phyloP scores from a whole-genome alignment of 225 moss, liverwort and hornwort genomes.

The Physcomitrium patens region DNA sequence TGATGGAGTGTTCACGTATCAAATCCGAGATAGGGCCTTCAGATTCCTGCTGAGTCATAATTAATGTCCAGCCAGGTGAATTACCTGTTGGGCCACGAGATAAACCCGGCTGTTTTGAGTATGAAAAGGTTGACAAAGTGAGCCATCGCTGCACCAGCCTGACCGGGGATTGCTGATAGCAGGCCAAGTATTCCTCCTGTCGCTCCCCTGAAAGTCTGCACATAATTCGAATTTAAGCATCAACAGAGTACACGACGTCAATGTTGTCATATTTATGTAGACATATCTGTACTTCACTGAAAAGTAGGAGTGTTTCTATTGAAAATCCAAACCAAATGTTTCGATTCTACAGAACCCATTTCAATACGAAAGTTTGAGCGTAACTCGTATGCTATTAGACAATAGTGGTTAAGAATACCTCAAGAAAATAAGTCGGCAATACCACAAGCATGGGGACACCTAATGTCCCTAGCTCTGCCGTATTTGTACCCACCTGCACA shows the following conservation, averaged over 20 bases:
- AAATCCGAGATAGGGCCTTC: slow-evolving; percentile 2
- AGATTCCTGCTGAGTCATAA: slow-evolving; percentile 6
- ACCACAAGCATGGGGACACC: slow-evolving; percentile 91
- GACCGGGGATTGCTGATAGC: slow-evolving; percentile 71
- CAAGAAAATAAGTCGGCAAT: slow-evolving; percentile 77
- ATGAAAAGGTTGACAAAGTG: slow-evolving; percentile 70
- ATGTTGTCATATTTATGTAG: background rate
- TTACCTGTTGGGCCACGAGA: slow-evolving; percentile 87
- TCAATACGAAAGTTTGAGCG: background rate
- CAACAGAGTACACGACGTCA: background rate
- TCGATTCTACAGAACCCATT: background rate
- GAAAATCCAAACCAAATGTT: background rate
- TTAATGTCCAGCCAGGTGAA: background rate
- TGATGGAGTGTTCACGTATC: background rate
- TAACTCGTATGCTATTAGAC: background rate
- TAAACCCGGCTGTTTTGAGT: slow-evolving; percentile 62
- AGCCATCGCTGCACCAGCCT: slow-evolving; percentile 63
- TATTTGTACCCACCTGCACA: slow-evolving; percentile 84
- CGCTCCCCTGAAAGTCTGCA: slow-evolving; percentile 75
- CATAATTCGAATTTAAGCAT: slow-evolving; percentile 23
- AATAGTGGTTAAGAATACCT: slow-evolving; percentile 45
- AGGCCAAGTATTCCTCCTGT: slow-evolving; percentile 77
- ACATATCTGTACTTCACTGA: background rate
- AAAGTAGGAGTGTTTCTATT: background rate
- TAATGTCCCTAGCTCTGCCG: slow-evolving; percentile 84